Base-by-base conservation (phyloP, 352 stramenopile genomes). In the Pseudoperonospora humuli region DNA sequence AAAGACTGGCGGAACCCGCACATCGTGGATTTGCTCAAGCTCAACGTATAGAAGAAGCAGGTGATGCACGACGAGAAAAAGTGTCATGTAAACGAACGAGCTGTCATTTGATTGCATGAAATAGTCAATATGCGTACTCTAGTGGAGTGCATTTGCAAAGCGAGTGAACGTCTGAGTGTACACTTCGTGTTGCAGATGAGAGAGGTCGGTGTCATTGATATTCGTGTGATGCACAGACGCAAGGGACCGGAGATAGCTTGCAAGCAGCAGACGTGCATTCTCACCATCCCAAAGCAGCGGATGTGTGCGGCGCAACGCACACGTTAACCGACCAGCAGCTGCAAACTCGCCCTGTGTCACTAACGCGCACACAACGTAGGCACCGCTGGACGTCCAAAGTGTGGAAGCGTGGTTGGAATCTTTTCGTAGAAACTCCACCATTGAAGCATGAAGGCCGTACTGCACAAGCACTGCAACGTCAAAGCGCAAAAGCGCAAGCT, bases 1-100 rank as follows among this genome's bases (percentile, higher is more conserved):
- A 79, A 84, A 51, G 78, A 91, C 60, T 91, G 78, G 78, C 62
- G 75, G 36, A 91, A 91, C 64, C 54, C 56, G 34, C 62, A 86
- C 45, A 36, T 90, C 14, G 60, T 82, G 29, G 49, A 72, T 35
- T 66, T 90, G 46, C 59, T 87, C 40, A 67, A 84, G 57, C 70
- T 90, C 42, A 81, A 87, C 50, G 73, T 87, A 46, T 90, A 78
- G 51, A 61, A 24, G 23, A 26, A 7, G 4, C 23, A 26, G 7
- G 23, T 7, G 7, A 26, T 8, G 7, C 7, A 26, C 4, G 23
- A 4, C 7, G 4, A 26, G 23, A 26, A 8, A 26, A 7, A 26
- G 7, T 7, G 23, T 7, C 7, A 26, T 4, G 4, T 7, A 26
- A 26, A n/a, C 28, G 28, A 54, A 54, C n/a, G 15, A 56, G 20